A percentile compares a stretch with the other conserved stretches of the same genome.
Conservation (phyloP, 2,329 filamentous ascomycete species). For the Sclerotinia nivalis region DNA sequence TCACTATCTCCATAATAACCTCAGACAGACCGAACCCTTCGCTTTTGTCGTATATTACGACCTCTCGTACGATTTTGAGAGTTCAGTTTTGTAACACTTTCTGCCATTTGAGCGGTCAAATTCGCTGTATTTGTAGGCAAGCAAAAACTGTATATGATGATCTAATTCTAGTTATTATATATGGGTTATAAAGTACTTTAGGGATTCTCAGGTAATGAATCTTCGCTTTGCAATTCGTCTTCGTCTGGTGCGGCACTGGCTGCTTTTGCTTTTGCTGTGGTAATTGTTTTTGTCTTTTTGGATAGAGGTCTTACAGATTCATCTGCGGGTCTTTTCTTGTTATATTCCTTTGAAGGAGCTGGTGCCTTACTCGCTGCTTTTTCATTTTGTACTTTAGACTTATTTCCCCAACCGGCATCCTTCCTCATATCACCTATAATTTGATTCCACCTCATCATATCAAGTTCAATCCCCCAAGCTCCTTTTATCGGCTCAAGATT, state of each 20-base stretch:
- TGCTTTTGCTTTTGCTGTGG: background rate
- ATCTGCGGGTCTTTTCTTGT: background rate
- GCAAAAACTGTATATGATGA: too few species aligned
- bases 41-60: too few species aligned
- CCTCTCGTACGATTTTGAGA: too few species aligned
- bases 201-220: too few species aligned
- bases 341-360: background rate
- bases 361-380: background rate
- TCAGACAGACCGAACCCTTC: too few species aligned
- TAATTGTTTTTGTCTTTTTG: background rate
- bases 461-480: background rate
- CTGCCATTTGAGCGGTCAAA: too few species aligned
- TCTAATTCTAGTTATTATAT: too few species aligned
- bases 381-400: background rate
- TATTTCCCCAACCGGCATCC: background rate
- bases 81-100: too few species aligned
- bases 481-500: background rate
- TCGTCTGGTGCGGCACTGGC: background rate
- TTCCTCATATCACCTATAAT: background rate
- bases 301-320: background rate
- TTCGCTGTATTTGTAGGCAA: too few species aligned
- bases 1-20: too few species aligned
- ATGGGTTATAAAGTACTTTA: too few species aligned
- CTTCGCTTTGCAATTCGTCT: background rate
- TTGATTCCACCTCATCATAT: background rate